Conservation (phyloP, 192 early-diverging fungal species). For the Umbelopsis sp. region DNA sequence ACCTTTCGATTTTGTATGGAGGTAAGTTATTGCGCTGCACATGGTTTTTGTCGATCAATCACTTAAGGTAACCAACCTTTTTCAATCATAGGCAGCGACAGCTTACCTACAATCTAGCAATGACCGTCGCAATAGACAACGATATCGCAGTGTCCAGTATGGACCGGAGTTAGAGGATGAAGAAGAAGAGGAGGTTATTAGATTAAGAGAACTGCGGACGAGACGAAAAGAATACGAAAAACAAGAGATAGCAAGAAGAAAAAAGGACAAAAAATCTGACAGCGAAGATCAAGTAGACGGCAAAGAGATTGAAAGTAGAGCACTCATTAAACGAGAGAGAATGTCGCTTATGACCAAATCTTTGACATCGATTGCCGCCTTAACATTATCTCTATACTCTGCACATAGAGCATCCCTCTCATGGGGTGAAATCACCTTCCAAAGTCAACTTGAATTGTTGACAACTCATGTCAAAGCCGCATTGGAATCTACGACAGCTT, state of each 20-base stretch:
- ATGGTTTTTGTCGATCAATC: background rate
- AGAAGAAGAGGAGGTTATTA: slow-evolving; percentile 27
- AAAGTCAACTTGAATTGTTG: slow-evolving; percentile 50
- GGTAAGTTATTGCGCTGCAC: slow-evolving; percentile 19
- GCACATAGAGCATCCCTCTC: slow-evolving; percentile 47
- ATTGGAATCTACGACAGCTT: slow-evolving; percentile 47
- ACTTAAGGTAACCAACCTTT: no score
- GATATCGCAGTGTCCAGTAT: background rate
- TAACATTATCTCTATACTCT: slow-evolving; percentile 49
- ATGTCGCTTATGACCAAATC: slow-evolving; percentile 27
- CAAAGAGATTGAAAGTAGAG: slow-evolving; percentile 22
- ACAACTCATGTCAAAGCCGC: slow-evolving; percentile 44
- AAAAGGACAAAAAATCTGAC: background rate
- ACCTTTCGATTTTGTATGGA: slow-evolving; percentile 22
- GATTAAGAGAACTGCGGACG: slow-evolving; percentile 4
- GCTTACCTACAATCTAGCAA: slow-evolving; percentile 16
- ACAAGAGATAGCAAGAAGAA: background rate
- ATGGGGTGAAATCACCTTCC: slow-evolving; percentile 49
- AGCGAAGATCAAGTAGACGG: slow-evolving; percentile 18
- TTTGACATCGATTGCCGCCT: slow-evolving; percentile 38
- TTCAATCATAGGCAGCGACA: background rate
- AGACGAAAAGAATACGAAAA: slow-evolving; percentile 21
- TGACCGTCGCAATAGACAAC: background rate
- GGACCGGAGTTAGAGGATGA: background rate
- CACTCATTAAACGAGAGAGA: background rate